Conservation (phyloP, 441 rosid species). For the Jatropha multifida region DNA sequence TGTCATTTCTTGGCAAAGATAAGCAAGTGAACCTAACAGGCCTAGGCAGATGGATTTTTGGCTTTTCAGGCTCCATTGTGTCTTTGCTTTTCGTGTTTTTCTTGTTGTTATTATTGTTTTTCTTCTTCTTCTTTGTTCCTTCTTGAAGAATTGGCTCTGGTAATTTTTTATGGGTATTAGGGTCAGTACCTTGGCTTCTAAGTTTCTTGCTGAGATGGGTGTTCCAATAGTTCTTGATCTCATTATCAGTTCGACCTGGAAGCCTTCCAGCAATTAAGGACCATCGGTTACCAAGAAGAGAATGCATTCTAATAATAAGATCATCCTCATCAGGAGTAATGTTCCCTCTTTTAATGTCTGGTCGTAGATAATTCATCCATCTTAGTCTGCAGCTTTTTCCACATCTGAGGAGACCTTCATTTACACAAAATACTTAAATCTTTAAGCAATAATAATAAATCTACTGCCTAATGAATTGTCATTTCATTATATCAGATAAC, state of each 20-base stretch:
- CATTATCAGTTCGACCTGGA: constrained; percentile 80
- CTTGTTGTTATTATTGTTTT: background rate
- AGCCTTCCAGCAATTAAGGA: constrained; percentile 70
- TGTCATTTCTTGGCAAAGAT: constrained; percentile 38
- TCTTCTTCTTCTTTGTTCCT: constrained; percentile 15
- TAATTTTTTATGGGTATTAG: constrained; percentile 36
- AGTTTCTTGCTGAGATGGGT: constrained; percentile 49
- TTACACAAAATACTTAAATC: background rate
- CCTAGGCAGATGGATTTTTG: constrained; percentile 47
- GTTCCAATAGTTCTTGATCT: constrained; percentile 72
- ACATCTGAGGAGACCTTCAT: constrained; percentile 56
- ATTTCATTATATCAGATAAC: no score
- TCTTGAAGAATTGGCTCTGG: background rate
- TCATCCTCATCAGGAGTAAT: constrained; percentile 62
- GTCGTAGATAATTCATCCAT: constrained; percentile 72
- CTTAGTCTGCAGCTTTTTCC: constrained; percentile 71
- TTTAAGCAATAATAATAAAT: no score
- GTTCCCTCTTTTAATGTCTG: constrained; percentile 70
- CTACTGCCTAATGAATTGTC: no score
- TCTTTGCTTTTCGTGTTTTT: constrained; percentile 1
- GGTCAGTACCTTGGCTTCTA: constrained; percentile 39
- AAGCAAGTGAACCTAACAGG: constrained; percentile 38
- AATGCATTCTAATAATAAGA: constrained; percentile 56
- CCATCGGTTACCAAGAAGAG: constrained; percentile 69
- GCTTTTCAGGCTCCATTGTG: constrained; percentile 15